These are phyloP conservation scores for Thalassiosira exigua DNA, from an alignment of 352 stramenopile genomes.

Conservation along the genomic window DNA sequence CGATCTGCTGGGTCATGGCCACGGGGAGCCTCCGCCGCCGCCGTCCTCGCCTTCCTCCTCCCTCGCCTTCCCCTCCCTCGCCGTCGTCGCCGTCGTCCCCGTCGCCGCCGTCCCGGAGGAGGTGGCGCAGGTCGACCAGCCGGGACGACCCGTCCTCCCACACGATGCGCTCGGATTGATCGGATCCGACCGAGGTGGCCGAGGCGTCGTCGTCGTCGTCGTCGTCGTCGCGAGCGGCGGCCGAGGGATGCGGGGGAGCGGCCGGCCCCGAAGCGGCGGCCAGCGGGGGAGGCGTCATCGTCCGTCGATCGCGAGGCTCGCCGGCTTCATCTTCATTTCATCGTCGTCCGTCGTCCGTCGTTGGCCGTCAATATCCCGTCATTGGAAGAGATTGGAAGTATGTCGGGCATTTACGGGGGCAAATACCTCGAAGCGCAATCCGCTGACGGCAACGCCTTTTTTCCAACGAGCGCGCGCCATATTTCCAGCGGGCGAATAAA, in stretches of 20 bases:
- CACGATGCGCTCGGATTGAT: slow-evolving; percentile 22
- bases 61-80: slow-evolving; percentile 4
- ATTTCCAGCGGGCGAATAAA: no score
- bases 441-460: no score
- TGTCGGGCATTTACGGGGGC: no score
- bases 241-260: not conserved
- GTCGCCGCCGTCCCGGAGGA: slow-evolving; percentile 1
- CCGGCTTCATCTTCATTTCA: no score
- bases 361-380: no score
- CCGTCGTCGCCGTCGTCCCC: slow-evolving; percentile 9
- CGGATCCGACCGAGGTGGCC: slow-evolving; percentile 1
- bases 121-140: slow-evolving; percentile 14
- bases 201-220: not conserved
- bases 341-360: no score
- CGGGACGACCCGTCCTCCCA: slow-evolving; percentile 24
- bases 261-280: not conserved
- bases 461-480: no score
- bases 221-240: not conserved
- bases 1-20: slow-evolving; percentile 48
- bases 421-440: no score
- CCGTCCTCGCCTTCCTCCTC: not conserved
- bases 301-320: no score
- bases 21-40: slow-evolving; percentile 7
- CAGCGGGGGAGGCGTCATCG: no score
- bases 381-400: no score